Base-by-base conservation (phyloP, 2,329 filamentous ascomycete species). In the Talaromyces sp. region DNA sequence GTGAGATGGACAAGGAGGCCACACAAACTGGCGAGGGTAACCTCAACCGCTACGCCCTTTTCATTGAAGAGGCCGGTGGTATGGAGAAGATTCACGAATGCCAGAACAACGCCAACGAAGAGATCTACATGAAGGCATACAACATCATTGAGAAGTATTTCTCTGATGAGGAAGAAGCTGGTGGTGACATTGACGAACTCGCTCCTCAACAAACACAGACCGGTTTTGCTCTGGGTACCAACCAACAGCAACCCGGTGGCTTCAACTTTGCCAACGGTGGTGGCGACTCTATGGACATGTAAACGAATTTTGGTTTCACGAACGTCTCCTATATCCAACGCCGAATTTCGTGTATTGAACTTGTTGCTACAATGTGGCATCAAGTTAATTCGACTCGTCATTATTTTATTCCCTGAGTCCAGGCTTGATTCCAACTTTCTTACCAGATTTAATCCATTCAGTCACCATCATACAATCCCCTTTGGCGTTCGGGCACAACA, bases 101-200 rank as follows among this genome's bases (percentile, higher is more conserved):
- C 87, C 95, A 99, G 85, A 97, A 96, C 84, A 99, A 99, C 75
- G 94, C 94, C 84, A 99, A 99, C 82, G 95, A 99, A 83, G 95
- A 99, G 82, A 99, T 99, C 73, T 99, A 99, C 86, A 98, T 99
- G 94, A 99, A 99, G 88, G 95, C 95, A 0, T 99, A 98, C 86
- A 98, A 96, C 86, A 99, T 99, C 81, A 99, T 99, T 72, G 95
- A 99, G 86, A 97, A 97, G 85, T 99, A 99, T 87, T 99, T 99
- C 84, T 97, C 93, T 0, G 95, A 99, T 75, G 95, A 99, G 72
- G 95, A 98, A 64, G 95, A 96, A 76, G 86, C 86, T 68, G 87
- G 81, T 56, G 84, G 80, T 68, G 93, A 93, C 73, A 93, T 93
- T 71, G 91, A 93, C 68, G 92, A 96, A 74, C 86, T 92, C 79